Base-by-base conservation (phyloP, 495 filamentous ascomycete genomes). In the Talaromyces proteolyticus region DNA sequence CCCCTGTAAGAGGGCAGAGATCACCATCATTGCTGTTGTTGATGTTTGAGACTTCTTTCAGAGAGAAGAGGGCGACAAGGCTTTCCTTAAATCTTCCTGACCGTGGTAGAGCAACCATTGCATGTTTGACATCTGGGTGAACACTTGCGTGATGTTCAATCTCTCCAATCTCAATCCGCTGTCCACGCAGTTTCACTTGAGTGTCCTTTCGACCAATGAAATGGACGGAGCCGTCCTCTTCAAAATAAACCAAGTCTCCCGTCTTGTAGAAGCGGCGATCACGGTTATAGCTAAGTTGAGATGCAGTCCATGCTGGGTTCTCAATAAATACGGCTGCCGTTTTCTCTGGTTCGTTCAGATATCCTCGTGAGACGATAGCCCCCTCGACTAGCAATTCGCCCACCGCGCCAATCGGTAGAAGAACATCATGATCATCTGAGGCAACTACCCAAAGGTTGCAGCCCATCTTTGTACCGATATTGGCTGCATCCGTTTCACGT, bases 101-200 rank as follows among this genome's bases (percentile, higher is more conserved):
- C 47, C 70, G 68, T 2, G 69, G 65, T 45, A 77, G 58, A 2
- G 69, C 74, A 54, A 67, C 58, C 1, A 73, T 59, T 34, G 70
- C 68, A 19, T 72, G 67, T 25, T 72, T 66, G n/a, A 68, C 52
- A 18, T 58, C 43, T 2, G 42, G 17, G 23, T 66, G 57, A 8
- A 55, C 54, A 37, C 52, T 60, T 43, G 70, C 54, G 53, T 78
- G 69, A 52, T 77, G 76, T 57, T 87, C 83, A 39, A 87, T 78
- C 53, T 87, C 83, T 3, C 75, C 78, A 14, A 86, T 63, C 56
- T 87, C 83, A 36, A 87, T 72, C 23, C 83, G 66, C 53, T 85
- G 82, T 6, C 83, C 83, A 37, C 79, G 75, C 14, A 85, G 63
- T 60, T 87, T 87, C n/a, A 84, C 77, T 54, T 85, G 81, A 2